Percentiles rank a stretch among this genome's conserved stretches.
Conservation (phyloP, 441 rosid species). For the Erysimum cheiri region DNA sequence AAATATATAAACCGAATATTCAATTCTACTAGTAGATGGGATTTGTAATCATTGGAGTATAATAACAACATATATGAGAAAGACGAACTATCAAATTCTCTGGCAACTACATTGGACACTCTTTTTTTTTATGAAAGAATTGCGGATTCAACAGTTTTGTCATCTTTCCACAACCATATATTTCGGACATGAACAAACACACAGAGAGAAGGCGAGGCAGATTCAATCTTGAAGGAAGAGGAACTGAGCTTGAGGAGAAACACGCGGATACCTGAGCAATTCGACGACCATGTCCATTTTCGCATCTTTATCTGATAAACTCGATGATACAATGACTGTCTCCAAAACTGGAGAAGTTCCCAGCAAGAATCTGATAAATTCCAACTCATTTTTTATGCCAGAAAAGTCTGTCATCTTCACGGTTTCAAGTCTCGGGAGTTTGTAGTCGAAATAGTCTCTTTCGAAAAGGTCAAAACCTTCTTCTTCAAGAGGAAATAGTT, state of each 20-base stretch:
- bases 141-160: conserved; percentile 20
- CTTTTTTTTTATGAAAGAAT: neutral
- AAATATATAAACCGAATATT: no score
- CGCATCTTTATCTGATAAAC: conserved; percentile 56
- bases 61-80: neutral
- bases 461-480: conserved; percentile 66
- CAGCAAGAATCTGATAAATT: conserved; percentile 76
- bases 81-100: conserved; percentile 1
- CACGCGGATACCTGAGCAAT: conserved; percentile 70
- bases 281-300: conserved; percentile 69
- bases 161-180: conserved; percentile 3
- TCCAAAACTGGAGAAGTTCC: conserved; percentile 70
- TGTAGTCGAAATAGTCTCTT: conserved; percentile 55
- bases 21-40: neutral
- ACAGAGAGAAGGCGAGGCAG: neutral
- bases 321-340: conserved; percentile 62
- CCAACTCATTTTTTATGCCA: conserved; percentile 79
- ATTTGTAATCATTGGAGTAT: neutral
- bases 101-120: neutral
- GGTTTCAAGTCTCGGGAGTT: conserved; percentile 55
- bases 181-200: conserved; percentile 5
- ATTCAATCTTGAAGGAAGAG: conserved; percentile 59
- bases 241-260: conserved; percentile 77
- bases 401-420: conserved; percentile 76
- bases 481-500: conserved; percentile 56